These are phyloP conservation scores for Diutina pseudorugosa DNA, from an alignment of 1,139 yeast species.

Conservation along the genomic window DNA sequence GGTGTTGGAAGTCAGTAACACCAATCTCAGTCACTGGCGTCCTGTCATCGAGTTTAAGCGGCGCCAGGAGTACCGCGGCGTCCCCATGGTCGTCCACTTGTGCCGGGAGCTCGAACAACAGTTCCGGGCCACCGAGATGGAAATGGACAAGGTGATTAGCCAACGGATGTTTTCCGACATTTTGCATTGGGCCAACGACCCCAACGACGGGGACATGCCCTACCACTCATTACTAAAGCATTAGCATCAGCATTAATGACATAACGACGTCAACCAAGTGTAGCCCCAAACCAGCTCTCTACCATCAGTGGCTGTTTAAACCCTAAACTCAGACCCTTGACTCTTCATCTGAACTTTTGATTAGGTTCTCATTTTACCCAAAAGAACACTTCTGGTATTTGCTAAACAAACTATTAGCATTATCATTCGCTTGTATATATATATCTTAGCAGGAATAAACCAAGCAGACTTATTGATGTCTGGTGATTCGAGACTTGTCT, in stretches of 20 bases:
- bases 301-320: no score
- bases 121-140: neutral
- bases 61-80: constrained; percentile 39
- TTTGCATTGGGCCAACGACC: constrained; percentile 4
- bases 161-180: constrained; percentile 1
- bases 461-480: no score
- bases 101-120: constrained; percentile 34
- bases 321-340: no score
- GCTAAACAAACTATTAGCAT: no score
- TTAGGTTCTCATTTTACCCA: no score
- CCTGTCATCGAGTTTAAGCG: constrained; percentile 62
- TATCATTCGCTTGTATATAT: no score
- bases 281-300: no score
- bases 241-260: neutral
- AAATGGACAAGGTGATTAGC: constrained; percentile 2
- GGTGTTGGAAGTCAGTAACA: constrained; percentile 67
- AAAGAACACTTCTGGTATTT: no score
- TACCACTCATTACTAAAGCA: neutral
- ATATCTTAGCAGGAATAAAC: no score
- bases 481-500: no score
- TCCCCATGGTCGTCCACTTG: constrained; percentile 57
- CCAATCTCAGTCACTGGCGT: constrained; percentile 42
- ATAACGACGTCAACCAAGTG: no score
- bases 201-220: constrained; percentile 3
- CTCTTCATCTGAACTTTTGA: no score